Evolutionary conservation across 306 rosid genomes (phyloP).

Genomic region (Rosa multiflora): DNA sequence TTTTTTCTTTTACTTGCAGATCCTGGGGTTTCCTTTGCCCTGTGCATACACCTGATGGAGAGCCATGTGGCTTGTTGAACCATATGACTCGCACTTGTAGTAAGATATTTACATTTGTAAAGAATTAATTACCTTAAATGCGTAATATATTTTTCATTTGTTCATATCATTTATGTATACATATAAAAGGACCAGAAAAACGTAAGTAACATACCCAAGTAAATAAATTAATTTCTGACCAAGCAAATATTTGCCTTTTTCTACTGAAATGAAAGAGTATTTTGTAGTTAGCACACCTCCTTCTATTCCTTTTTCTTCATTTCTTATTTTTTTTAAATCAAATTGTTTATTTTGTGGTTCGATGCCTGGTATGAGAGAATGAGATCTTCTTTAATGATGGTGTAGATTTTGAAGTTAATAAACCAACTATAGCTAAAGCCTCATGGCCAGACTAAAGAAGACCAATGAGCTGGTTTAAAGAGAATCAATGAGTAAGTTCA

Average conservation of each 20-base stretch:
- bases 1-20: conserved; percentile 36
- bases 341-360: neutral
- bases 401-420: neutral
- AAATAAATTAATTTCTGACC: neutral
- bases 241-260: neutral
- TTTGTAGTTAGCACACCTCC: neutral
- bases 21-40: conserved; percentile 99
- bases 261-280: neutral
- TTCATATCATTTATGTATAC: neutral
- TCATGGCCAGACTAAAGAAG: neutral
- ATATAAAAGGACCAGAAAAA: neutral
- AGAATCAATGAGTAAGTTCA: neutral
- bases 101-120: conserved; percentile 37
- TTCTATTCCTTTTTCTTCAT: neutral
- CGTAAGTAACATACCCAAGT: neutral
- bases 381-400: neutral
- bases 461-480: too few species aligned
- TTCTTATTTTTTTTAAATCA: neutral
- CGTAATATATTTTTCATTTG: neutral
- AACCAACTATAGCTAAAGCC: neutral
- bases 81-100: conserved; percentile 77
- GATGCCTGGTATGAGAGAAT: neutral
- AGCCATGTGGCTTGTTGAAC: conserved; percentile 95
- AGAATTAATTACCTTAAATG: neutral
- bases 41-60: conserved; percentile 99